These are phyloP conservation scores for Exsudoporus frostii DNA, from an alignment of 768 basidiomycete species.

Conservation along the genomic window DNA sequence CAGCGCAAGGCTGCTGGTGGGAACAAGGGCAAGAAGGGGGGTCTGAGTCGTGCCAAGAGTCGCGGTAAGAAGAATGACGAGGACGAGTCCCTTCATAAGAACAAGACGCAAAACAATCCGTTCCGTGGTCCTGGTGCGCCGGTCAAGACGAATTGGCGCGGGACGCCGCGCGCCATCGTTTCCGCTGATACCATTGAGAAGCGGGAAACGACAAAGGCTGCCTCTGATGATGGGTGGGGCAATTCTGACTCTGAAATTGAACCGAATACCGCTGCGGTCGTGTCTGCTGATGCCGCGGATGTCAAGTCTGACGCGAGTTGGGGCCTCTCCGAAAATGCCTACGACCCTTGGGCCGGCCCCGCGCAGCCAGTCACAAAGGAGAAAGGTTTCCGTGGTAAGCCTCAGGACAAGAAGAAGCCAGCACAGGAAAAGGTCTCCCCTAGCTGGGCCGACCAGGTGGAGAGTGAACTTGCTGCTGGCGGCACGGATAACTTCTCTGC, in stretches of 20 bases:
- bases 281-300: neutral
- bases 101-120: slow-evolving; percentile 7
- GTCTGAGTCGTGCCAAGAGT: slow-evolving; percentile 11
- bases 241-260: slow-evolving; percentile 15
- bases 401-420: slow-evolving; percentile 9
- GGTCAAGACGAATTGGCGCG: slow-evolving; percentile 32
- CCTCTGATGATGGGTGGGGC: slow-evolving; percentile 19
- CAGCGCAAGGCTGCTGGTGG: slow-evolving; percentile 13
- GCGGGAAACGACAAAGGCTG: slow-evolving; percentile 15
- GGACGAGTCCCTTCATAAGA: neutral
- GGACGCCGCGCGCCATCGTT: slow-evolving; percentile 26
- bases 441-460: slow-evolving; percentile 31
- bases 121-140: slow-evolving; percentile 32
- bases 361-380: slow-evolving; percentile 5
- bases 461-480: slow-evolving; percentile 9
- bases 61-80: slow-evolving; percentile 11
- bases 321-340: slow-evolving; percentile 17
- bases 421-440: slow-evolving; percentile 1
- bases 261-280: slow-evolving; percentile 2
- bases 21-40: slow-evolving; percentile 23
- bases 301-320: slow-evolving; percentile 21
- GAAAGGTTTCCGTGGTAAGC: neutral
- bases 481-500: neutral
- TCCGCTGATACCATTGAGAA: slow-evolving; percentile 24
- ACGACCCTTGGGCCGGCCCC: slow-evolving; percentile 21